Evolutionary conservation across 331 rosid genomes (phyloP).

Genomic region (Pyracantha coccinea): DNA sequence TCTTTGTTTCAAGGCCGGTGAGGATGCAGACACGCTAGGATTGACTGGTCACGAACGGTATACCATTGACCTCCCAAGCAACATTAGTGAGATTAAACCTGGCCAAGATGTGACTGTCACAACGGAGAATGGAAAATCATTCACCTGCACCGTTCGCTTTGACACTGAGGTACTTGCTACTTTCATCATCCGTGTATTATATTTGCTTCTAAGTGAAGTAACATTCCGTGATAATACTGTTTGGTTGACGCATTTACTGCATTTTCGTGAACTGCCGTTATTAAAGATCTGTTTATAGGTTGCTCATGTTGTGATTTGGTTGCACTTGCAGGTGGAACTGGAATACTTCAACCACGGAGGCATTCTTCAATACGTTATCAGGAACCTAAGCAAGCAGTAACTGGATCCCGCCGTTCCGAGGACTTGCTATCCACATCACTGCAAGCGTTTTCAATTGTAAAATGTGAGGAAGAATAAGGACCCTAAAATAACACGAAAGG

Average conservation of each 20-base stretch:
- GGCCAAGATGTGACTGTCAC: conserved; percentile 84
- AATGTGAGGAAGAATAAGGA: conserved; percentile 18
- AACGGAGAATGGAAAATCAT: conserved; percentile 66
- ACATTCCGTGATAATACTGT: no score
- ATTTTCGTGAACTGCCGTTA: no score
- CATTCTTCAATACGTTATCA: conserved; percentile 70
- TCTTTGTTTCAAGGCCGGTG: conserved; percentile 78
- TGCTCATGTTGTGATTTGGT: background rate
- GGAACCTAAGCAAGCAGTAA: conserved; percentile 62
- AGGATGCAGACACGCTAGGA: conserved; percentile 78
- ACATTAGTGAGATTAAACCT: conserved; percentile 60
- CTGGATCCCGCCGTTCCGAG: background rate
- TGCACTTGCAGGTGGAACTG: conserved; percentile 67
- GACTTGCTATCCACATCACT: conserved; percentile 4
- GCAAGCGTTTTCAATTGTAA: conserved; percentile 8
- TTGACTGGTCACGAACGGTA: conserved; percentile 85
- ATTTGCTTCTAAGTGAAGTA: background rate
- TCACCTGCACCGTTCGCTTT: conserved; percentile 67
- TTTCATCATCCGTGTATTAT: background rate
- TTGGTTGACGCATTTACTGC: no score
- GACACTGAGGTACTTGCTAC: conserved; percentile 73
- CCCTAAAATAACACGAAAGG: conserved; percentile 6
- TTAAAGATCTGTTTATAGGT: background rate
- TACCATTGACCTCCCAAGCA: conserved; percentile 66
- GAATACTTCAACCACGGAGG: conserved; percentile 84